Conservation (phyloP, 176 grass and related monocot genomes). For the barley (Hordeum vulgare) region DNA sequence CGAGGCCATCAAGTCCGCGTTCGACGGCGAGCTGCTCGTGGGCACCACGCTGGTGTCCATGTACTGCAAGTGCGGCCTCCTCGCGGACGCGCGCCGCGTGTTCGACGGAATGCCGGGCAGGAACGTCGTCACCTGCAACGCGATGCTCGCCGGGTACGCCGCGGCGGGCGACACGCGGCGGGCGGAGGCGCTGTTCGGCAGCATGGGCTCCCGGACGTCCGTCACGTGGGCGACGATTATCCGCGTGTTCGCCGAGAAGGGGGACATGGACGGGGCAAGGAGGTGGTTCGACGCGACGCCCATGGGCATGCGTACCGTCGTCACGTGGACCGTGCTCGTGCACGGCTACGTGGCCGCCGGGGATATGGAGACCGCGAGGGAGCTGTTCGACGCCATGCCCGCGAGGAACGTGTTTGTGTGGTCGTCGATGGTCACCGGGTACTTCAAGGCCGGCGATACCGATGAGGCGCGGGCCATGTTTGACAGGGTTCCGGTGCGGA, state of each 20-base stretch:
- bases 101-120: conserved; percentile 48
- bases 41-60: conserved; percentile 53
- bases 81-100: conserved; percentile 10
- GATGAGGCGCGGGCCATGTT: conserved; percentile 32
- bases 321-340: conserved; percentile 57
- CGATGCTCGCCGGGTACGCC: conserved; percentile 43
- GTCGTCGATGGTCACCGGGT: conserved; percentile 64
- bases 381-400: conserved; percentile 56
- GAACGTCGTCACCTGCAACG: conserved; percentile 39
- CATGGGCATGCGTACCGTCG: conserved; percentile 25
- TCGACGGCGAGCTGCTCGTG: conserved; percentile 22
- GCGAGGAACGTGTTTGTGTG: conserved; percentile 49
- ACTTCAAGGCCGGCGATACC: conserved; percentile 46
- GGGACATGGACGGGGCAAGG: conserved; percentile 25
- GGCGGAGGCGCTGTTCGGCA: conserved; percentile 23
- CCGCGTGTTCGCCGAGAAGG: conserved; percentile 38
- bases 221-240: conserved; percentile 44
- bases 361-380: conserved; percentile 43
- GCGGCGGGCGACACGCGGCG: conserved; percentile 28
- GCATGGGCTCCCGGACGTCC: conserved; percentile 11
- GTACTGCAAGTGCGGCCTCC: conserved; percentile 41
- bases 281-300: conserved; percentile 35
- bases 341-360: conserved; percentile 32
- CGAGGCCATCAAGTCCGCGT: conserved; percentile 30
- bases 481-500: conserved; percentile 30